These are phyloP conservation scores for Termitomyces sp. DNA, from an alignment of 768 basidiomycete species.

Conservation along the genomic window DNA sequence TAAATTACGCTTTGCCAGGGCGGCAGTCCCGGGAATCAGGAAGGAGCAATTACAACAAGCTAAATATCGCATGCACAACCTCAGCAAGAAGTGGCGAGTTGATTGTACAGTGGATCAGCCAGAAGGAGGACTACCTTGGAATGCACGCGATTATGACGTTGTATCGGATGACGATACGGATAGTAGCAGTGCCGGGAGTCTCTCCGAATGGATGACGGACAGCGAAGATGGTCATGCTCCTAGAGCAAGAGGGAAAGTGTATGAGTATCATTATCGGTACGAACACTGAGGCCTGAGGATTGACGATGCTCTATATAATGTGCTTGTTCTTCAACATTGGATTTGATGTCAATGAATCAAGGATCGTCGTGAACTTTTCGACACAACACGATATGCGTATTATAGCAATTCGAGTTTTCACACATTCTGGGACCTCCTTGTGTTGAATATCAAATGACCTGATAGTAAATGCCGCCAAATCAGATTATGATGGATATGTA, in stretches of 20 bases:
- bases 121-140: neutral
- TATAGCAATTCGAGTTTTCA: too few relatives aligned
- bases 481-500: too few relatives aligned
- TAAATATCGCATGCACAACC: neutral
- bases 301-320: too few relatives aligned
- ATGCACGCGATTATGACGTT: neutral
- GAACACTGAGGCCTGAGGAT: neutral
- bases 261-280: neutral
- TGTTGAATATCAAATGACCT: too few relatives aligned
- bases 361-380: too few relatives aligned
- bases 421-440: too few relatives aligned
- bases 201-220: constrained; percentile 1
- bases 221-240: neutral
- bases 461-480: too few relatives aligned
- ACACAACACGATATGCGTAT: too few relatives aligned
- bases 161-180: constrained; percentile 1
- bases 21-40: neutral
- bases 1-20: neutral
- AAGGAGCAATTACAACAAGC: neutral
- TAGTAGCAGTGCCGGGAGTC: constrained; percentile 2
- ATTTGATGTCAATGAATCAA: too few relatives aligned
- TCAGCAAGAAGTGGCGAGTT: neutral
- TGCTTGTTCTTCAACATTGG: neutral
- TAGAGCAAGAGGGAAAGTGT: neutral
- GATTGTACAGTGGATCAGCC: neutral